A percentile compares a stretch with the other conserved stretches of the same genome.
These are phyloP conservation scores for Exophiala sp. DNA, from an alignment of 2,329 filamentous ascomycete genomes.

Conservation along the genomic window DNA sequence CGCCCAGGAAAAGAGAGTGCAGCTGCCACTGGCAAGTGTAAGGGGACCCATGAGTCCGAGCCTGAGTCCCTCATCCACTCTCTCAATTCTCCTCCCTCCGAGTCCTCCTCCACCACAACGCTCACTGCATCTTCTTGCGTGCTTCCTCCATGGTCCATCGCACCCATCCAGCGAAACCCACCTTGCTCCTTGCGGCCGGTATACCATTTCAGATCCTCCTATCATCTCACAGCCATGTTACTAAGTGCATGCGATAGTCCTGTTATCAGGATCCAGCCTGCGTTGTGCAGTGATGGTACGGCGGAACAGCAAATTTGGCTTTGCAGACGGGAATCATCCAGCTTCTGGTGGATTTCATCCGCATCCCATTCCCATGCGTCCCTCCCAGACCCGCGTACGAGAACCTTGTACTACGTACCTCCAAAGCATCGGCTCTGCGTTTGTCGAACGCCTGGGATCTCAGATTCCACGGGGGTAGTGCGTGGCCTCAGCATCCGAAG, in stretches of 20 bases:
- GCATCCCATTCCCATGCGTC: background rate
- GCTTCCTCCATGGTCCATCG: background rate
- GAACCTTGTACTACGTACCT: background rate
- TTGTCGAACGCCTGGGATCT: background rate
- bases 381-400: no score
- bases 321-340: no score
- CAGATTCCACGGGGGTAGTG: no score
- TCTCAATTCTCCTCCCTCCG: no score
- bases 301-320: no score
- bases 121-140: background rate
- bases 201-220: background rate
- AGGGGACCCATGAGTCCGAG: background rate
- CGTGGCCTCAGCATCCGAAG: constrained; percentile 4
- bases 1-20: background rate
- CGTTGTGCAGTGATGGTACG: no score
- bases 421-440: background rate
- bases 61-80: background rate
- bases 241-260: background rate
- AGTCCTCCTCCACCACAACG: background rate
- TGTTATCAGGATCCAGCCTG: background rate
- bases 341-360: no score
- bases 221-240: background rate
- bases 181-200: background rate
- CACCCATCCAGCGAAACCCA: background rate
- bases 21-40: no score